Conservation (phyloP, 2,329 filamentous ascomycete species). For the Ceratocystis harringtonii region DNA sequence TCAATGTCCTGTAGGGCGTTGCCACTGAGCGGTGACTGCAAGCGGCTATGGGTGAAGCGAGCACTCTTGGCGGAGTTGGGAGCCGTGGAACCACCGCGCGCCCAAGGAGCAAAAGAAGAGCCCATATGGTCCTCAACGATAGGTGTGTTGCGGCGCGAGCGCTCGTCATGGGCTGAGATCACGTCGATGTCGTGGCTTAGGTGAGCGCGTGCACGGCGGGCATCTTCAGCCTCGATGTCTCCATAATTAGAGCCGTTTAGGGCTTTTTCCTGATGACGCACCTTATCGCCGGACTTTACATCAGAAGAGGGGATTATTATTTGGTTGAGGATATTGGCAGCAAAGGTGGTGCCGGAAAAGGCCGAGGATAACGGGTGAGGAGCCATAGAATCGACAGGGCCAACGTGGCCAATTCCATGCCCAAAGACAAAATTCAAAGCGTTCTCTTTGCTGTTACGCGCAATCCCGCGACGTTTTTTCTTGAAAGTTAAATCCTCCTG, state of each 20-base stretch:
- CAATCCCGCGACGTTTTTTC: constrained; percentile 22
- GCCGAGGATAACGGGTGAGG: constrained; percentile 30
- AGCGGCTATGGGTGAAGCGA: constrained; percentile 21
- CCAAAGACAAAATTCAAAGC: constrained; percentile 23
- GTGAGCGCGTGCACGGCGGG: not conserved
- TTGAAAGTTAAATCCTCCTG: constrained; percentile 32
- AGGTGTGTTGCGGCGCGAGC: constrained; percentile 28
- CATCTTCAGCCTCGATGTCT: constrained; percentile 1
- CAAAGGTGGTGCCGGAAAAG: constrained; percentile 30
- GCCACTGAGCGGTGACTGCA: constrained; percentile 19
- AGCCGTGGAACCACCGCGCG: constrained; percentile 31
- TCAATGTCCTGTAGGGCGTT: constrained; percentile 12
- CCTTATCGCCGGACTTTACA: not conserved
- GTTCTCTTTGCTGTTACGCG: constrained; percentile 27
- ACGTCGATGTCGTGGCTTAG: constrained; percentile 49
- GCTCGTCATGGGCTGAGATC: constrained; percentile 17
- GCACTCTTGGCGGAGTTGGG: constrained; percentile 33
- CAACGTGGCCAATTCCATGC: constrained; percentile 27
- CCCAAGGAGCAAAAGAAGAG: constrained; percentile 39
- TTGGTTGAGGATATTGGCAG: constrained; percentile 20
- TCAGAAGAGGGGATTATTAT: not conserved
- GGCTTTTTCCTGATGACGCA: not conserved
- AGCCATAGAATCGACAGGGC: constrained; percentile 13
- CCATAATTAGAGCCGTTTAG: not conserved
- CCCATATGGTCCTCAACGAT: constrained; percentile 52